Percentiles rank a stretch among this genome's conserved stretches.
These are phyloP conservation scores for Podaxis sp. DNA, from an alignment of 768 basidiomycete genomes.

Conservation along the genomic window DNA sequence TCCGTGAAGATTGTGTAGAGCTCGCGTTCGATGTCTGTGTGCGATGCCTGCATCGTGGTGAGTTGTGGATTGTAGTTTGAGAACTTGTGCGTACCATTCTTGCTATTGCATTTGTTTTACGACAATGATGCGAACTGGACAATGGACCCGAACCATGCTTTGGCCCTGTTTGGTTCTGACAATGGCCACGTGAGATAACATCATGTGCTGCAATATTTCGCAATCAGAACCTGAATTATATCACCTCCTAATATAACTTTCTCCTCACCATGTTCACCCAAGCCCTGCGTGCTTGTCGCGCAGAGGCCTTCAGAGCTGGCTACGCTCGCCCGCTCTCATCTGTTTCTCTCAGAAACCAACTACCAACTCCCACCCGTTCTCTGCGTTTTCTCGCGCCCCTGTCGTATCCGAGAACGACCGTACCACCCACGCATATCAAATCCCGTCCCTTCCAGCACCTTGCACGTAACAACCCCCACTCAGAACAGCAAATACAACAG, in stretches of 20 bases:
- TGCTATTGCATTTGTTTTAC: not conserved
- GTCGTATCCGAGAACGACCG: not conserved
- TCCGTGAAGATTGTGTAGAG: slow-evolving; percentile 65
- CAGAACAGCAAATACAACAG: not conserved
- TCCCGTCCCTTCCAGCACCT: not conserved
- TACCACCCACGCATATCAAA: not conserved
- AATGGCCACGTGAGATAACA: not conserved
- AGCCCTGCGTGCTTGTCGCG: not conserved
- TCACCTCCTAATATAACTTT: not conserved
- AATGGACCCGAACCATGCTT: not conserved
- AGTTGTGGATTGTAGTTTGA: not conserved
- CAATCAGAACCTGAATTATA: too few relatives aligned
- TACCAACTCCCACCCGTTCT: not conserved
- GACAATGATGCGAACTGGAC: not conserved
- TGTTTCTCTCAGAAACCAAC: not conserved
- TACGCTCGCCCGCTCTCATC: not conserved
- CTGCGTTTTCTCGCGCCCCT: not conserved
- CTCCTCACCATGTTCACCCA: not conserved
- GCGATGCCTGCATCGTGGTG: slow-evolving; percentile 7
- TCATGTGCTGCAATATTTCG: too few relatives aligned
- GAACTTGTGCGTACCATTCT: not conserved
- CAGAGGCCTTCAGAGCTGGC: not conserved
- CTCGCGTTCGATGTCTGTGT: slow-evolving; percentile 61
- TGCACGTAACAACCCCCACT: not conserved
- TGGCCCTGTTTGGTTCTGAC: not conserved